Percentiles rank a stretch among this genome's conserved stretches.
These are phyloP conservation scores for Volvariella volvacea DNA, from an alignment of 1,284 basidiomycete species.

Conservation along the genomic window DNA sequence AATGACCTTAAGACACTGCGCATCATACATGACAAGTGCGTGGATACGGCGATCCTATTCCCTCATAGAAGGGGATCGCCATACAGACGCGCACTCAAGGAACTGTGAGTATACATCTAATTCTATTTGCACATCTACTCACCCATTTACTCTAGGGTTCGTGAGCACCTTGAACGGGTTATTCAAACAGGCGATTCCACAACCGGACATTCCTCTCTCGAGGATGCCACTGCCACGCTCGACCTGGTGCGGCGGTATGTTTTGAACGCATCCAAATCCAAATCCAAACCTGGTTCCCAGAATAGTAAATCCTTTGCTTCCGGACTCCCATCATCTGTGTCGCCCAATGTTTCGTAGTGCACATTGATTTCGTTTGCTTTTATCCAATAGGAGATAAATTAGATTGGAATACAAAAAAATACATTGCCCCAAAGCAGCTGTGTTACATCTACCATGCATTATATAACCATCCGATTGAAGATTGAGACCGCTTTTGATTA, in stretches of 20 bases:
- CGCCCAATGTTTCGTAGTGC: too few relatives aligned
- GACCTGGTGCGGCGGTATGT: conserved; percentile 78
- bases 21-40: conserved; percentile 73
- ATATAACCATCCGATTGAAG: too few relatives aligned
- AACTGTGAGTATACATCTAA: conserved; percentile 54
- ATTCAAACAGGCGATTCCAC: conserved; percentile 74
- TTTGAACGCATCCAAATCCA: too few relatives aligned
- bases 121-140: conserved; percentile 3
- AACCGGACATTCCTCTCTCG: conserved; percentile 78
- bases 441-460: background rate
- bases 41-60: conserved; percentile 83
- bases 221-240: conserved; percentile 79
- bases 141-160: conserved; percentile 40
- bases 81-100: conserved; percentile 70
- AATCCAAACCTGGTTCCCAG: too few relatives aligned
- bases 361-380: too few relatives aligned
- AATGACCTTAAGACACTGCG: conserved; percentile 87
- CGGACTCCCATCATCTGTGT: too few relatives aligned
- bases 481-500: too few relatives aligned
- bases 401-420: too few relatives aligned
- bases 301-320: too few relatives aligned
- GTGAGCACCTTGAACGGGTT: conserved; percentile 66
- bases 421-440: background rate
- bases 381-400: too few relatives aligned
- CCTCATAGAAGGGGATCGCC: conserved; percentile 77